Evolutionary conservation across 768 basidiomycete genomes (phyloP).

Genomic region (Termitomyces sp.): DNA sequence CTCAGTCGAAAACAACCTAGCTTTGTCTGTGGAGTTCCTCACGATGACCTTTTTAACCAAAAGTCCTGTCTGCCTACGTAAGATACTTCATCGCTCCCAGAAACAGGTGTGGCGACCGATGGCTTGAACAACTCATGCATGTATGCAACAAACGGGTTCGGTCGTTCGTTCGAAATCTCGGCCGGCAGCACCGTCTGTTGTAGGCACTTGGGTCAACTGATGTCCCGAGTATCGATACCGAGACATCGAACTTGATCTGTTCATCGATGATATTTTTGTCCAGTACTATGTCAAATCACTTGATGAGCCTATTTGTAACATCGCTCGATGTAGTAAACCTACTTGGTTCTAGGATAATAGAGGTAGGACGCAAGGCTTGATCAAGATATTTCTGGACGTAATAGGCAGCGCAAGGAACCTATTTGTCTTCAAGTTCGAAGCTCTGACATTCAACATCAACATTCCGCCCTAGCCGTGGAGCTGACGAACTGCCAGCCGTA

Average conservation of each 20-base stretch:
- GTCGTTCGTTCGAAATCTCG: background rate
- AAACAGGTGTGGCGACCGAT: background rate
- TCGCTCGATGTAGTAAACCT: background rate
- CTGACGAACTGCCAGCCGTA: conserved; percentile 27
- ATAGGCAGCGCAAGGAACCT: background rate
- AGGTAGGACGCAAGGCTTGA: background rate
- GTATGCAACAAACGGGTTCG: background rate
- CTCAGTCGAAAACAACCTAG: background rate
- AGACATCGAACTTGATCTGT: conserved; percentile 7
- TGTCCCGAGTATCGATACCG: conserved; percentile 6
- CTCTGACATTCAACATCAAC: conserved; percentile 19
- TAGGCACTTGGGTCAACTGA: conserved; percentile 6
- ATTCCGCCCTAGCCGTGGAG: conserved; percentile 31
- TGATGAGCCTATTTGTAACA: background rate
- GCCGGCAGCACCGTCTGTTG: background rate
- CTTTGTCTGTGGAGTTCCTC: background rate
- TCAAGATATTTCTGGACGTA: conserved; percentile 3
- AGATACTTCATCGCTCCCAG: background rate
- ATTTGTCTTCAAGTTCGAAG: conserved; percentile 7
- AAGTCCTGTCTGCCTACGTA: background rate
- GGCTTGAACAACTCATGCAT: background rate
- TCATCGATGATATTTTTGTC: conserved; percentile 1
- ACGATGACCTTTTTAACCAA: too few relatives aligned
- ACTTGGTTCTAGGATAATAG: background rate
- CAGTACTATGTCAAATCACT: background rate